A percentile compares a stretch with the other conserved stretches of the same genome.
phyloP scores from a whole-genome alignment of 345 rosid species.

The Mallotus nudiflorus region DNA sequence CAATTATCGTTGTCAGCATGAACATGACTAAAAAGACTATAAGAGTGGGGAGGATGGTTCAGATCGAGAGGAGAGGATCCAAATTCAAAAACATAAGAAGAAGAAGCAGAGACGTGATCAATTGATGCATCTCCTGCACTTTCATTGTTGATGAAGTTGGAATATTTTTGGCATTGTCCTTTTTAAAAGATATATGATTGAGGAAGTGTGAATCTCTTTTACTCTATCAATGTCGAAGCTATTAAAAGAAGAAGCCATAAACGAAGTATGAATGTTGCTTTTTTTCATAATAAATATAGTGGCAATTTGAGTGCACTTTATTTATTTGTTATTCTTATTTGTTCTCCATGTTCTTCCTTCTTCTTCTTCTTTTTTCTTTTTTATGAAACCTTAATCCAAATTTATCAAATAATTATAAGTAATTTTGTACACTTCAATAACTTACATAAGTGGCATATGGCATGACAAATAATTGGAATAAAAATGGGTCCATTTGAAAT shows the following conservation, averaged over 20 bases:
- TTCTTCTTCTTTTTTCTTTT: no score
- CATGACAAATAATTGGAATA: no score
- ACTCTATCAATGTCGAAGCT: constrained; percentile 38
- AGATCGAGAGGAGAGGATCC: constrained; percentile 43
- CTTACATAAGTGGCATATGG: no score
- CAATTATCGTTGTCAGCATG: constrained; percentile 57
- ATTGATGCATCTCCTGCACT: constrained; percentile 40
- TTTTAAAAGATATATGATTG: constrained; percentile 39
- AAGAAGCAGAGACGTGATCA: constrained; percentile 37
- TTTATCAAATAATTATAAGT: no score
- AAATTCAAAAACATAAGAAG: constrained; percentile 51
- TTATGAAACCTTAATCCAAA: no score
- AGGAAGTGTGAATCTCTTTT: constrained; percentile 33
- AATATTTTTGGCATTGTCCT: constrained; percentile 45
- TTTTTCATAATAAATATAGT: no score
- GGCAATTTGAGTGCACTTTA: no score
- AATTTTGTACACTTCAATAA: no score
- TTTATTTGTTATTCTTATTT: no score
- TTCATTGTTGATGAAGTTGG: constrained; percentile 28
- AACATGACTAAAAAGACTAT: constrained; percentile 48
- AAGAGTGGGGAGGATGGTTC: constrained; percentile 38
- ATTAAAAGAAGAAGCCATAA: constrained; percentile 58
- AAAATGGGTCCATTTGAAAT: no score
- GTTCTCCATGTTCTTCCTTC: no score
- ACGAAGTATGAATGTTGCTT: no score